phyloP scores from a whole-genome alignment of 2,329 filamentous ascomycete genomes.

The Aureobasidium leucospermi region DNA sequence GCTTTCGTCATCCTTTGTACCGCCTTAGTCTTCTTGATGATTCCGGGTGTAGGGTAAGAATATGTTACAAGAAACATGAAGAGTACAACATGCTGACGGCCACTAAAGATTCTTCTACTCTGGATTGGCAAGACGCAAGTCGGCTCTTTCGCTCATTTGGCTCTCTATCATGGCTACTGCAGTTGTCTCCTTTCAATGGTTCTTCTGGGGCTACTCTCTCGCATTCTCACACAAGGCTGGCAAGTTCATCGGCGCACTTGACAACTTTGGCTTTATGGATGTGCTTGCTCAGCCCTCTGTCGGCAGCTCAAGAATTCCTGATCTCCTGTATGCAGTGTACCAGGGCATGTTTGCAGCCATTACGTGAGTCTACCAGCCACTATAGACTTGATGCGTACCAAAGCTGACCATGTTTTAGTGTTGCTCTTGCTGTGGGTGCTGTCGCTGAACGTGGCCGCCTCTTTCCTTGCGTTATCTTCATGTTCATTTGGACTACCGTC shows the following conservation, averaged over 20 bases:
- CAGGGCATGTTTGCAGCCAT: slow-evolving; percentile 85
- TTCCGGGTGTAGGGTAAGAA: slow-evolving; percentile 70
- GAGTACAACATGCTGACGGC: not conserved
- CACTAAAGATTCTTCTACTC: slow-evolving; percentile 76
- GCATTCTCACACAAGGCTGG: slow-evolving; percentile 73
- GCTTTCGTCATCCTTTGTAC: slow-evolving; percentile 71
- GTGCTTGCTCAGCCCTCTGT: slow-evolving; percentile 71
- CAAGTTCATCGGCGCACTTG: slow-evolving; percentile 67
- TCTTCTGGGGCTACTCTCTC: slow-evolving; percentile 87
- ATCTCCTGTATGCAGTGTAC: slow-evolving; percentile 78
- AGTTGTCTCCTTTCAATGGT: slow-evolving; percentile 84
- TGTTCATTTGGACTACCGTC: slow-evolving; percentile 85
- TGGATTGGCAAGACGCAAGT: slow-evolving; percentile 81
- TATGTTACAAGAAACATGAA: not conserved
- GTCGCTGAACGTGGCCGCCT: slow-evolving; percentile 82
- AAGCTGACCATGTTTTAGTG: slow-evolving; percentile 38
- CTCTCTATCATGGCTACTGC: slow-evolving; percentile 74
- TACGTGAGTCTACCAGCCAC: slow-evolving; percentile 52
- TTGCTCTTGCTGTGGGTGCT: slow-evolving; percentile 76
- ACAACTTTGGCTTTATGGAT: slow-evolving; percentile 71
- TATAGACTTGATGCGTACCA: too few relatives aligned
- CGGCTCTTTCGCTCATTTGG: slow-evolving; percentile 78
- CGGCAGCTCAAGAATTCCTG: slow-evolving; percentile 65
- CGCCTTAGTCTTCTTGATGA: slow-evolving; percentile 82
- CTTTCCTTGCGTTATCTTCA: slow-evolving; percentile 82